These are phyloP conservation scores for Rubroshorea leprosula DNA, from an alignment of 345 rosid species.

Conservation along the genomic window DNA sequence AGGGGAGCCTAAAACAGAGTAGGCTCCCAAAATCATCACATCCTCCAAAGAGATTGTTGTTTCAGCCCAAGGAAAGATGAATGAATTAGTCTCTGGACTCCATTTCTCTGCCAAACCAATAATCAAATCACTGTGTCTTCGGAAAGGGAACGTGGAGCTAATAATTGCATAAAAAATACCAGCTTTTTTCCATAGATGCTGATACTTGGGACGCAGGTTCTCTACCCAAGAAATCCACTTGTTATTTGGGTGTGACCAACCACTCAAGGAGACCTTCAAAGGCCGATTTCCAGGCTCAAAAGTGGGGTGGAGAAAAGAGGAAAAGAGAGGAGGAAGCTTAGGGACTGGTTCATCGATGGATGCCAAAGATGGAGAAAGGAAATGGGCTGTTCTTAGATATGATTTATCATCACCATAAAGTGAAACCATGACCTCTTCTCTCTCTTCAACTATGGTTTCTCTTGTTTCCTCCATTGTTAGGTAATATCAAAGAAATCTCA, in stretches of 20 bases:
- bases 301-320: not conserved
- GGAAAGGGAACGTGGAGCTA: constrained; percentile 22
- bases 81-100: constrained; percentile 27
- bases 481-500: too few species aligned
- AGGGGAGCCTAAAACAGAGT: constrained; percentile 29
- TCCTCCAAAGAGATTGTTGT: constrained; percentile 35
- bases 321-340: not conserved
- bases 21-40: constrained; percentile 23
- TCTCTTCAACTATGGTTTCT: constrained; percentile 12
- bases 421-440: constrained; percentile 24
- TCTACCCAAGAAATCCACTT: constrained; percentile 26
- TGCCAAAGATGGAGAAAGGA: constrained; percentile 17
- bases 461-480: constrained; percentile 14
- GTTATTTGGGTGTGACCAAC: constrained; percentile 17
- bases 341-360: constrained; percentile 5
- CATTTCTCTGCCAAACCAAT: constrained; percentile 29
- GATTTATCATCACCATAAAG: constrained; percentile 5
- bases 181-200: constrained; percentile 25
- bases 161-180: constrained; percentile 29
- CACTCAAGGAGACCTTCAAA: constrained; percentile 15
- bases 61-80: constrained; percentile 37
- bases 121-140: constrained; percentile 19
- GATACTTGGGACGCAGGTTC: constrained; percentile 15
- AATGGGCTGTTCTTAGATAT: constrained; percentile 19
- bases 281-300: constrained; percentile 15